Evolutionary conservation across 305 asterid genomes (phyloP), one percentile per base, ranked within the genome.

Genomic region (Plantago coronopus): DNA sequence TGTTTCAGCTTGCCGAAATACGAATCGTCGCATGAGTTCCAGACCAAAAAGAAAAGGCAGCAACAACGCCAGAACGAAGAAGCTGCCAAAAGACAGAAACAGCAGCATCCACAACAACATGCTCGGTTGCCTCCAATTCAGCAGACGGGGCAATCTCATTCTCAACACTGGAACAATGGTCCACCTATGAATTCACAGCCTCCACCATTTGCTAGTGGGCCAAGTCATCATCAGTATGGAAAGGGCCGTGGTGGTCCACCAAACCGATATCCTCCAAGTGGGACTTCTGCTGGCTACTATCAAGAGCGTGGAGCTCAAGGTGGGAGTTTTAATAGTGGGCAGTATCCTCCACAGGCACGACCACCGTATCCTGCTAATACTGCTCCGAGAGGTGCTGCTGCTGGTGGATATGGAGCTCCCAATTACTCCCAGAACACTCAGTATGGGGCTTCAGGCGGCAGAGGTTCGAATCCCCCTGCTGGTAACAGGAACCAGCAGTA

Each of bases 11-110:
- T 93, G 79, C 97, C 97, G 5, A 83, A 78, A 69, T 93, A 93
- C 5, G 99, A 94, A 70, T 73, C 96, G 20, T 94, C 99, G 0
- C 99, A 94, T 21, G 99, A 94, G 84, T 94, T 87, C 84, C 97
- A 89, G 78, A 93, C 96, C 7, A 93, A 89, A 94, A 93, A 83
- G 70, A 93, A 84, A 72, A 74, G 97, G 63, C 99, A 85, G 81
- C 94, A 87, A 67, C 99, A 93, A 55, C 73, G 96, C 17, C 95
- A 87, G 72, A 87, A 83, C 7, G 97, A 94, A 72, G 94, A 94
- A 81, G 62, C 72, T n/a, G 91, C 97, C 11, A 94, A 87, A 70
- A 75, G 95, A 60, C 95, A 83, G 69, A 89, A 94, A 77, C 17
- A 78, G 66, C 94, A 73, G 70, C 88, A 89, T 51, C 89, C 96